Evolutionary conservation across 805 yeast genomes (phyloP).

Genomic region (Millerozyma acaciae): DNA sequence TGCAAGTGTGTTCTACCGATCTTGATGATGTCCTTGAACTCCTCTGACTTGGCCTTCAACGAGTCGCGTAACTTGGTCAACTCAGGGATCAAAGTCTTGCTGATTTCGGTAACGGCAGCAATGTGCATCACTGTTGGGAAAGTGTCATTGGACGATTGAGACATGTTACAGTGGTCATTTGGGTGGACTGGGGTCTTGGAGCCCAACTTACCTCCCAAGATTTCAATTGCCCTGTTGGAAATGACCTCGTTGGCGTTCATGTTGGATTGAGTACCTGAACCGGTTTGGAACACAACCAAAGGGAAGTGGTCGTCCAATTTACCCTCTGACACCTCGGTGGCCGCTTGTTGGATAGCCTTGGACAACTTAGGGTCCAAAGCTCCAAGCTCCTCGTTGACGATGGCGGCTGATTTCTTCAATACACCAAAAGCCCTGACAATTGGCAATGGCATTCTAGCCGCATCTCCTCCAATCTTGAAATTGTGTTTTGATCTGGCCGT

Average conservation of each 20-base stretch:
- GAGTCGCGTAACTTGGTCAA: slow-evolving; percentile 73
- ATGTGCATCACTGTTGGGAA: slow-evolving; percentile 99
- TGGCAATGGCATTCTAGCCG: slow-evolving; percentile 90
- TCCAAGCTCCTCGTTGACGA: slow-evolving; percentile 80
- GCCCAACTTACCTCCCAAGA: slow-evolving; percentile 89
- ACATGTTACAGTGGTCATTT: slow-evolving; percentile 97
- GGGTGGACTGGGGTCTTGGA: slow-evolving; percentile 96
- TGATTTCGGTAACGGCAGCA: slow-evolving; percentile 92
- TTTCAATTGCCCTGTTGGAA: slow-evolving; percentile 95
- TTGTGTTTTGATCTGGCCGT: slow-evolving; percentile 90
- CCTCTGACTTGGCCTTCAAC: slow-evolving; percentile 72
- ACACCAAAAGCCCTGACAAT: slow-evolving; percentile 89
- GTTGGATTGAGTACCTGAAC: slow-evolving; percentile 97
- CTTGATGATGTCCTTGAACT: slow-evolving; percentile 86
- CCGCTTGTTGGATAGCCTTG: slow-evolving; percentile 85
- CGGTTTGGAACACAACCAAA: slow-evolving; percentile 97
- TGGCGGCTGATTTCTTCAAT: slow-evolving; percentile 91
- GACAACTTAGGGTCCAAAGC: slow-evolving; percentile 78
- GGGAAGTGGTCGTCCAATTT: slow-evolving; percentile 94
- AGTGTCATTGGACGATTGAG: slow-evolving; percentile 98
- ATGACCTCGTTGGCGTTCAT: slow-evolving; percentile 99
- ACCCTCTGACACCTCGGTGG: slow-evolving; percentile 92
- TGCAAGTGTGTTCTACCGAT: slow-evolving; percentile 99
- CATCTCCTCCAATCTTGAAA: slow-evolving; percentile 92
- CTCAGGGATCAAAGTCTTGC: slow-evolving; percentile 72